Evolutionary conservation across 257 asterid species (phyloP).

Genomic region (Mentha longifolia): DNA sequence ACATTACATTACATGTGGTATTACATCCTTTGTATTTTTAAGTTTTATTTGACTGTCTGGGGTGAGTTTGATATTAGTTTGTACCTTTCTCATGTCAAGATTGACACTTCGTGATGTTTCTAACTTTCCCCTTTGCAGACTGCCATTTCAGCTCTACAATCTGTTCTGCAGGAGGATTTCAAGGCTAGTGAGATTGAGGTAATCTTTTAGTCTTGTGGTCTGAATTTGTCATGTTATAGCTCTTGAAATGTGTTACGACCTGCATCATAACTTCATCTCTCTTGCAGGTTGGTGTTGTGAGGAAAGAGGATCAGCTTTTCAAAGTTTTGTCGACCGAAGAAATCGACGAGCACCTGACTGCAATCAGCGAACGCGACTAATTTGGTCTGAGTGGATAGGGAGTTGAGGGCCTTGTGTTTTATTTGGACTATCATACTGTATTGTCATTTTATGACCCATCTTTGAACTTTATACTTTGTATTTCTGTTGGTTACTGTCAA

Average conservation of each 20-base stretch:
- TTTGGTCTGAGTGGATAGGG: conserved; percentile 23
- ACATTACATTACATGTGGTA: not conserved
- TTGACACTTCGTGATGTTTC: conserved; percentile 22
- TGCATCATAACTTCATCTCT: not conserved
- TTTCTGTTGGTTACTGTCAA: conserved; percentile 23
- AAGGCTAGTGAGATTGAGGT: conserved; percentile 99
- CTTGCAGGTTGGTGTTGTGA: conserved; percentile 90
- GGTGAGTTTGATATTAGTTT: conserved; percentile 2
- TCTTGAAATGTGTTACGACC: not conserved
- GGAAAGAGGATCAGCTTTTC: conserved; percentile 69
- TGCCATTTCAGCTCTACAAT: conserved; percentile 92
- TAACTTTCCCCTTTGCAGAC: conserved; percentile 53
- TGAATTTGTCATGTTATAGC: not conserved
- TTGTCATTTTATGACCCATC: conserved; percentile 7
- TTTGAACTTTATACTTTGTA: not conserved
- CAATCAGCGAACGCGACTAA: conserved; percentile 96
- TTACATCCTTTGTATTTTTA: not conserved
- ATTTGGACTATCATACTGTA: conserved; percentile 22
- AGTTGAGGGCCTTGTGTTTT: conserved; percentile 31
- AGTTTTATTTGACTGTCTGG: not conserved
- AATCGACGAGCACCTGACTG: conserved; percentile 93
- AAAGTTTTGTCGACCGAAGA: conserved; percentile 85
- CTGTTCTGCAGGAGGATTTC: conserved; percentile 97
- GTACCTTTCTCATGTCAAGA: not conserved
- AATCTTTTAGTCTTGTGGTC: conserved; percentile 21